These are phyloP conservation scores for Apiotrichum porosum DNA, from an alignment of 1,284 basidiomycete species.

Conservation along the genomic window DNA sequence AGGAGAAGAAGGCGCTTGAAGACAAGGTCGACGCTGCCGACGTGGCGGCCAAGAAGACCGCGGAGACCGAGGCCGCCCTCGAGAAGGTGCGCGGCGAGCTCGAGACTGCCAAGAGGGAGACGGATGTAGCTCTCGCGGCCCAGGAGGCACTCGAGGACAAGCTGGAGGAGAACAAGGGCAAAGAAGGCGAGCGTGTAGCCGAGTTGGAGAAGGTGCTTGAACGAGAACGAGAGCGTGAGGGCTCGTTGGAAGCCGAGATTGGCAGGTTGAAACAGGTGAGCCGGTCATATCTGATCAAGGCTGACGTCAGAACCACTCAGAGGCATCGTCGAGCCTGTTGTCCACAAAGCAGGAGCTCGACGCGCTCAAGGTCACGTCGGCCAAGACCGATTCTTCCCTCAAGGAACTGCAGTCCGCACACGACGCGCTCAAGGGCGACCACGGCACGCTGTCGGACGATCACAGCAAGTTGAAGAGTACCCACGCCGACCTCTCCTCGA, in stretches of 20 bases:
- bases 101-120: slow-evolving; percentile 2
- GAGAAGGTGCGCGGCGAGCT: slow-evolving; percentile 9
- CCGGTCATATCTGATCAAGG: not conserved
- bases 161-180: slow-evolving; percentile 10
- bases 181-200: slow-evolving; percentile 19
- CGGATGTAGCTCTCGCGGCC: not conserved
- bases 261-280: slow-evolving; percentile 43
- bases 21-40: slow-evolving; percentile 5
- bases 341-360: slow-evolving; percentile 4
- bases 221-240: slow-evolving; percentile 40
- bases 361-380: slow-evolving; percentile 1
- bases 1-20: slow-evolving; percentile 30
- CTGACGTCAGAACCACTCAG: slow-evolving; percentile 25
- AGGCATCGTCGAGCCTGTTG: slow-evolving; percentile 15
- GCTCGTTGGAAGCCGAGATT: slow-evolving; percentile 43
- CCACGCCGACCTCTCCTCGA: slow-evolving; percentile 15
- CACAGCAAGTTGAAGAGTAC: slow-evolving; percentile 17
- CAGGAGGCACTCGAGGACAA: slow-evolving; percentile 9
- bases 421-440: slow-evolving; percentile 17
- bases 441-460: slow-evolving; percentile 12
- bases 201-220: slow-evolving; percentile 40
- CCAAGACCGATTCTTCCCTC: slow-evolving; percentile 4
- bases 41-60: slow-evolving; percentile 12
- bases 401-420: slow-evolving; percentile 16
- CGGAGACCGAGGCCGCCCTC: slow-evolving; percentile 15